Evolutionary conservation across 345 rosid genomes (phyloP).

Genomic region (Eucalyptus guilfoylei): DNA sequence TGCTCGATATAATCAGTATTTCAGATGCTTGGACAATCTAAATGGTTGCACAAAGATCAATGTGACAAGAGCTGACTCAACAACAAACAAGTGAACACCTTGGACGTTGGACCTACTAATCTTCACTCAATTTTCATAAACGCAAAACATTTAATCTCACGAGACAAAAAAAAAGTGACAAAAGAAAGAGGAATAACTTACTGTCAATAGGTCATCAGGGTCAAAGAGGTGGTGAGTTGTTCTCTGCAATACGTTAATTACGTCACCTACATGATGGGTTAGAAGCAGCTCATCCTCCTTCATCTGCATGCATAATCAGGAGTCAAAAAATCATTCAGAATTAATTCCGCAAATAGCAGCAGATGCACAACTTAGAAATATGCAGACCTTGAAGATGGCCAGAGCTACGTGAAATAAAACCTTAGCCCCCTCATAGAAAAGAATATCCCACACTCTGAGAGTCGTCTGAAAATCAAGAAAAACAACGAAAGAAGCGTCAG

Average conservation of each 20-base stretch:
- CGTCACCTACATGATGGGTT: slow-evolving; percentile 91
- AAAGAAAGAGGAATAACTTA: slow-evolving; percentile 12
- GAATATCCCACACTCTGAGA: slow-evolving; percentile 95
- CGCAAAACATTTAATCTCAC: no score
- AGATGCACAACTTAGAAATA: background rate
- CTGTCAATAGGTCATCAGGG: slow-evolving; percentile 90
- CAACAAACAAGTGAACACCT: background rate
- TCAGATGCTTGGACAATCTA: background rate
- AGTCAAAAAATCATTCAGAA: background rate
- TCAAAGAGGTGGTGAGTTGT: slow-evolving; percentile 93
- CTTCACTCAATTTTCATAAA: background rate
- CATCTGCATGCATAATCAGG: slow-evolving; percentile 42
- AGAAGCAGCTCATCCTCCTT: slow-evolving; percentile 81
- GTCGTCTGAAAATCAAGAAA: slow-evolving; percentile 49
- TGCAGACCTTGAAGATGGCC: slow-evolving; percentile 84
- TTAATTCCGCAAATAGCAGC: background rate
- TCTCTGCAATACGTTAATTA: slow-evolving; percentile 72
- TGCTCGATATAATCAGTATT: background rate
- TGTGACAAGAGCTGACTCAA: background rate
- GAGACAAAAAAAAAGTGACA: background rate
- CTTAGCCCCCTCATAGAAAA: slow-evolving; percentile 96
- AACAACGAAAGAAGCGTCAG: background rate
- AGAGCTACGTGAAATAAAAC: slow-evolving; percentile 96
- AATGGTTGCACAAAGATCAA: background rate
- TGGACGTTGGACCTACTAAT: background rate